Percentiles rank a stretch among this genome's conserved stretches.
These are phyloP conservation scores for Sphaerostilbella broomeana DNA, from an alignment of 2,329 filamentous ascomycete species.

Conservation along the genomic window DNA sequence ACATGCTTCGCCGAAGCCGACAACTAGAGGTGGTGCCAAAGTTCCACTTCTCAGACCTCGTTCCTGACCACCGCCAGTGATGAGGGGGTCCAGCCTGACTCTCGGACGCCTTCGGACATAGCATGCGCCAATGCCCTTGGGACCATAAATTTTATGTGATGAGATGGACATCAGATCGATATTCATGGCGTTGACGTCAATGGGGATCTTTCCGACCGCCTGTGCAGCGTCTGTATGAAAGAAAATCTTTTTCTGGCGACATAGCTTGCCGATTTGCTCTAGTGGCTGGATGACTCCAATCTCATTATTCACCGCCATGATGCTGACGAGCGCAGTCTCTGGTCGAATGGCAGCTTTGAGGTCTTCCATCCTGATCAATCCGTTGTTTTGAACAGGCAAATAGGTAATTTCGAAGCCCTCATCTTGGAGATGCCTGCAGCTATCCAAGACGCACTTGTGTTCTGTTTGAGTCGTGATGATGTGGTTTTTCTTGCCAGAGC, in stretches of 20 bases:
- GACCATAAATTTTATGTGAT: slow-evolving; percentile 96
- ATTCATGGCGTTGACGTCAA: slow-evolving; percentile 97
- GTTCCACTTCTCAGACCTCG: slow-evolving; percentile 91
- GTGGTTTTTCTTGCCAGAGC: slow-evolving; percentile 93
- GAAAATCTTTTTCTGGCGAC: slow-evolving; percentile 86
- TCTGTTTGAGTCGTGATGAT: slow-evolving; percentile 97
- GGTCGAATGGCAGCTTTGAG: slow-evolving; percentile 84
- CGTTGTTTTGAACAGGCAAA: slow-evolving; percentile 78
- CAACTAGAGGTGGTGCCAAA: slow-evolving; percentile 77
- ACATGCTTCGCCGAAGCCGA: slow-evolving; percentile 93
- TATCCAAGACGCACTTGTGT: slow-evolving; percentile 98
- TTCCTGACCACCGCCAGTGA: slow-evolving; percentile 94
- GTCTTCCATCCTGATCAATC: slow-evolving; percentile 76
- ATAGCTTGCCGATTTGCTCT: slow-evolving; percentile 87
- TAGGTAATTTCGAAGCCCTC: slow-evolving; percentile 98
- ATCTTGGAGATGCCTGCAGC: slow-evolving; percentile 91
- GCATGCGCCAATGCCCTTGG: slow-evolving; percentile 94
- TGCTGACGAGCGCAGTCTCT: slow-evolving; percentile 85
- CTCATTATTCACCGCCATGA: slow-evolving; percentile 99
- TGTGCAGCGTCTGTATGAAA: slow-evolving; percentile 97
- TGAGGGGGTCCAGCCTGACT: slow-evolving; percentile 91
- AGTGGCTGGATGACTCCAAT: slow-evolving; percentile 98
- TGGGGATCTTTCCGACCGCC: slow-evolving; percentile 95
- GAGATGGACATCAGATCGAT: slow-evolving; percentile 98
- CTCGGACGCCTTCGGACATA: slow-evolving; percentile 88